Percentiles rank a stretch among this genome's conserved stretches.
Evolutionary conservation across 192 early-diverging fungal species (phyloP).

Genomic region (Linnemannia zychae): DNA sequence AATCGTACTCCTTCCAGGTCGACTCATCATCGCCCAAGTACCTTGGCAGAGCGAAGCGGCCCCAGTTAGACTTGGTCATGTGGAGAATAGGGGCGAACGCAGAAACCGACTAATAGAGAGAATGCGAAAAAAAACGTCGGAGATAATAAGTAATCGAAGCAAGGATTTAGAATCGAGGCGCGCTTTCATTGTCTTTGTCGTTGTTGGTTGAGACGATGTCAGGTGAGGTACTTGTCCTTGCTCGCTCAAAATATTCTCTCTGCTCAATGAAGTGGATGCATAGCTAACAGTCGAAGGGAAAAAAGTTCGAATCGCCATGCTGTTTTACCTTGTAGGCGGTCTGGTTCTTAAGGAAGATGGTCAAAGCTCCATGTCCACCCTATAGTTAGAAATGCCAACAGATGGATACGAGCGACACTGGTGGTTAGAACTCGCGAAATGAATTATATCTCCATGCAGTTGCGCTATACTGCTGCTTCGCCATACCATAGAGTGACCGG

Average conservation of each 20-base stretch:
- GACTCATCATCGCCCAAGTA: constrained; percentile 77
- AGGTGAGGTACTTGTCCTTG: no score
- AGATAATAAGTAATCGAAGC: background rate
- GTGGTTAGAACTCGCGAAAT: background rate
- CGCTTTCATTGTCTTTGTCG: no score
- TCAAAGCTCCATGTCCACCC: constrained; percentile 93
- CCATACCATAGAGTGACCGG: constrained; percentile 78
- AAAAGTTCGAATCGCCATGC: no score
- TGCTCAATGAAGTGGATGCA: no score
- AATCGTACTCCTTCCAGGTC: constrained; percentile 82
- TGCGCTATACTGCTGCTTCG: no score
- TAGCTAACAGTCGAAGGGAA: no score
- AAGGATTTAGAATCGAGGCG: background rate
- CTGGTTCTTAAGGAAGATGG: constrained; percentile 80
- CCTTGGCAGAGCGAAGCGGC: constrained; percentile 80
- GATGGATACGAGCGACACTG: background rate
- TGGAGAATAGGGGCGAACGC: constrained; percentile 90
- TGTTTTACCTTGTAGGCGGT: constrained; percentile 68
- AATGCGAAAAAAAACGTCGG: background rate
- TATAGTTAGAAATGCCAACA: constrained; percentile 16
- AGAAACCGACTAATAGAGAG: constrained; percentile 64
- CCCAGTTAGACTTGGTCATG: constrained; percentile 80
- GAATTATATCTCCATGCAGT: background rate
- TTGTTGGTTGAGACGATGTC: no score
- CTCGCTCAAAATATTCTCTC: no score